Conservation (phyloP, 345 rosid species). For the Hibiscus tridactylites region DNA sequence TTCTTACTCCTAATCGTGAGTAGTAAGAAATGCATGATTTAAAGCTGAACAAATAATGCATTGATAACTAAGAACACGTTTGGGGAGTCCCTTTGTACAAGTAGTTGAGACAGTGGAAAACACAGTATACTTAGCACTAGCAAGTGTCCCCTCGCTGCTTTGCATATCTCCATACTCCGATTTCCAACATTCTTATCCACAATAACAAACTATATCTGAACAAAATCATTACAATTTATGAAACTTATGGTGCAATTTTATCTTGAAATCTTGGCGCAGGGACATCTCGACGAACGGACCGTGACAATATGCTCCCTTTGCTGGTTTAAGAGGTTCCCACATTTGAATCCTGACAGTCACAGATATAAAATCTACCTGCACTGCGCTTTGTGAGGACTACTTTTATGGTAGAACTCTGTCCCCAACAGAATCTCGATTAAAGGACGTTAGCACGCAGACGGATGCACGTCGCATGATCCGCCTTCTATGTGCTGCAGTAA, state of each 20-base stretch:
- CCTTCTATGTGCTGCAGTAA: neutral
- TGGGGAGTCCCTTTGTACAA: neutral
- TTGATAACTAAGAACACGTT: neutral
- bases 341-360: neutral
- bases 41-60: neutral
- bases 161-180: neutral
- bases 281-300: no score
- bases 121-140: neutral
- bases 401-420: neutral
- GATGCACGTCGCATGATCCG: neutral
- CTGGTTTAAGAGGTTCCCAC: constrained; percentile 1
- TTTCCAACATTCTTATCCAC: no score
- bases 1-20: neutral
- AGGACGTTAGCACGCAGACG: neutral
- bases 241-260: no score
- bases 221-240: no score
- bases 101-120: neutral
- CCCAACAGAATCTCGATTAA: neutral
- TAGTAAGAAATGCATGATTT: neutral
- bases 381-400: constrained; percentile 1
- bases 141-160: neutral
- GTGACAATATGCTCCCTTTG: neutral
- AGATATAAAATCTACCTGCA: neutral
- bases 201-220: no score
- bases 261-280: neutral